Percentiles rank a stretch among this genome's conserved stretches.
These are phyloP conservation scores for Clonostachys rhizophaga DNA, from an alignment of 2,329 filamentous ascomycete species.

Conservation along the genomic window DNA sequence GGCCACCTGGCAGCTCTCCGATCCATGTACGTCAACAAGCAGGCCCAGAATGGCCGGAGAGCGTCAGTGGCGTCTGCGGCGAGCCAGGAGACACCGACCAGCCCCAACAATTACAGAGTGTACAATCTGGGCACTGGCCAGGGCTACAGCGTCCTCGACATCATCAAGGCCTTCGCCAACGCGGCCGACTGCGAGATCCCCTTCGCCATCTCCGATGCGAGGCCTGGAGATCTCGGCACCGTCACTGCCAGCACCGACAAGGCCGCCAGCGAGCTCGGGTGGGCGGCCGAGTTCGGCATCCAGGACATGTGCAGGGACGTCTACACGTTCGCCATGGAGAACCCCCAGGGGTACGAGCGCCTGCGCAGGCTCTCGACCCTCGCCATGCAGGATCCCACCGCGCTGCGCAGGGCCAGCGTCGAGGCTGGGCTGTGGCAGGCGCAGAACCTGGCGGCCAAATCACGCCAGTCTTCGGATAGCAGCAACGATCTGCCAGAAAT, in stretches of 20 bases:
- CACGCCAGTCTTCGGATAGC: no score
- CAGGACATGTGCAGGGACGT: no score
- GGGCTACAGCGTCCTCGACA: conserved; percentile 37
- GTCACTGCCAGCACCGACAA: conserved; percentile 33
- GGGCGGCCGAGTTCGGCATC: conserved; percentile 11
- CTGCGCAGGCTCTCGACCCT: no score
- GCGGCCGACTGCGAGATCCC: conserved; percentile 29
- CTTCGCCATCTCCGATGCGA: conserved; percentile 22
- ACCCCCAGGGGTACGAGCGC: no score
- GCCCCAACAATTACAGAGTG: conserved; percentile 21
- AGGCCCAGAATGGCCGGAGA: conserved; percentile 11
- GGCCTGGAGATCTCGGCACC: conserved; percentile 35
- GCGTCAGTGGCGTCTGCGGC: conserved; percentile 7
- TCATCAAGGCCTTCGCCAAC: conserved; percentile 29
- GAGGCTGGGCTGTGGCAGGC: no score
- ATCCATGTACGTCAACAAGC: conserved; percentile 7
- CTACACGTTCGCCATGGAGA: no score
- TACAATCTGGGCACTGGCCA: conserved; percentile 40
- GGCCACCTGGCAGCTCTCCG: conserved; percentile 58
- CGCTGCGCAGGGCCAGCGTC: no score
- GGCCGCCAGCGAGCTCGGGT: conserved; percentile 33
- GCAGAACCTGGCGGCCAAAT: no score
- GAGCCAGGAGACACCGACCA: conserved; percentile 9
- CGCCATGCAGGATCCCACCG: no score
- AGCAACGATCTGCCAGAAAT: no score